Evolutionary conservation across 1,139 yeast species (phyloP), one percentile per base, ranked within the genome.

Genomic region (Debaryomycetaceae sp.): DNA sequence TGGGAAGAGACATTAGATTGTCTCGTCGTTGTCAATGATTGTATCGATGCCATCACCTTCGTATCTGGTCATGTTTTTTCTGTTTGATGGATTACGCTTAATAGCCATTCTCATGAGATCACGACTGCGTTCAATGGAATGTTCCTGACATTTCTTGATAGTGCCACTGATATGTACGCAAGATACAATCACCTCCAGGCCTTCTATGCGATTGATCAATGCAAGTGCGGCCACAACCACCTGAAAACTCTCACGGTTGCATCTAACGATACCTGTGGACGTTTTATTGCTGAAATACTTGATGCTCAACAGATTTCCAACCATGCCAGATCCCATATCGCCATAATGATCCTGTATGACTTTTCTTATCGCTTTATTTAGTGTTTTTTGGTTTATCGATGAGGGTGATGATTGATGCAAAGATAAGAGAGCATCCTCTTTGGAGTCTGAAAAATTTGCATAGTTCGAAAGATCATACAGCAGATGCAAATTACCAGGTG

Each of bases 261-360:
- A 87, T 51, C 96, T 75, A 24, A 91, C 58, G 3, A 93, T 91
- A 0, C 98, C 98, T 0, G 91, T 83, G 0, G 91, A 82, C 0
- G 98, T 90, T 56, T 76, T 78, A 44, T 81, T 81, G 23, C 95
- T 87, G 64, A 87, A 91, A 59, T 90, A 90, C 58, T 89, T 88
- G 46, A 91, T 67, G 34, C 78, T 69, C n/a, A 88, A 60, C 39
- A 82, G 75, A 49, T 79, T 65, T 1, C 80, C 82, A 0, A 83
- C 83, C 37, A 75, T 72, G 0, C 96, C 96, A 1, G 81, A 62
- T 0, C 97, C 97, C 44, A 72, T 68, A 45, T 88, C 96, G 0
- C 98, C 98, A 59, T 85, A 88, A 49, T 78, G 73, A 23, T 72
- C 72, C 51, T 75, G 80, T 13, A 85, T 60, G 20, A 80, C 74